Evolutionary conservation across 306 rosid genomes (phyloP).

Genomic region (Dicorynia guianensis): DNA sequence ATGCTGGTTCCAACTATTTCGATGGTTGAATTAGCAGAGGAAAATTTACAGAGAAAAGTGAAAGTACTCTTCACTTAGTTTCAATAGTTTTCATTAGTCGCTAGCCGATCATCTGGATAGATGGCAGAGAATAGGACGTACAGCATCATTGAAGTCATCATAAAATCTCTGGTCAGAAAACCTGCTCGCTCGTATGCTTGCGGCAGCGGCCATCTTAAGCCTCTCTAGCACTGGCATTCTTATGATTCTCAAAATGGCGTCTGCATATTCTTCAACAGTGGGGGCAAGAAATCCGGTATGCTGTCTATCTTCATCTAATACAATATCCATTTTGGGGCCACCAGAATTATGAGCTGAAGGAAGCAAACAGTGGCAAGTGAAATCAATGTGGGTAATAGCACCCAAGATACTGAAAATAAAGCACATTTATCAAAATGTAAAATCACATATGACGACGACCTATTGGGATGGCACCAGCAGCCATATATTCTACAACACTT

Average conservation of each 20-base stretch:
- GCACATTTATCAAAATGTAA: not conserved
- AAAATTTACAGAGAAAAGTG: slow-evolving; percentile 6
- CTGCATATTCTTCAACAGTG: slow-evolving; percentile 69
- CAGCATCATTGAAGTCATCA: slow-evolving; percentile 77
- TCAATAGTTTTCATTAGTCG: not conserved
- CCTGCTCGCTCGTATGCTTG: slow-evolving; percentile 80
- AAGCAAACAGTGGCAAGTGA: slow-evolving; percentile 34
- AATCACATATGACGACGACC: slow-evolving; percentile 56
- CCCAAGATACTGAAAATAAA: not conserved
- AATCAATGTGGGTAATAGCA: slow-evolving; percentile 9
- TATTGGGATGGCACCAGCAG: slow-evolving; percentile 92
- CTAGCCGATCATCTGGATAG: slow-evolving; percentile 49
- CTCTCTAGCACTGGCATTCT: too few species aligned
- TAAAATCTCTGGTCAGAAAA: slow-evolving; percentile 87
- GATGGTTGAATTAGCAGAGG: too few species aligned
- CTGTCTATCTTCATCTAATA: slow-evolving; percentile 76
- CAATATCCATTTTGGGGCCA: slow-evolving; percentile 97
- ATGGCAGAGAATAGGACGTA: slow-evolving; percentile 57
- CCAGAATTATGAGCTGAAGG: slow-evolving; percentile 90
- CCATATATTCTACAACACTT: too few species aligned
- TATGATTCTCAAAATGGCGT: too few species aligned
- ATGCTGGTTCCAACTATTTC: not conserved
- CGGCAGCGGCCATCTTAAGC: too few species aligned
- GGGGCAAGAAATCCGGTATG: slow-evolving; percentile 89
- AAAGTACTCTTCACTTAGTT: slow-evolving; percentile 31